Conservation (phyloP, 202 grass and related monocot genomes). For the Carex arenaria region DNA sequence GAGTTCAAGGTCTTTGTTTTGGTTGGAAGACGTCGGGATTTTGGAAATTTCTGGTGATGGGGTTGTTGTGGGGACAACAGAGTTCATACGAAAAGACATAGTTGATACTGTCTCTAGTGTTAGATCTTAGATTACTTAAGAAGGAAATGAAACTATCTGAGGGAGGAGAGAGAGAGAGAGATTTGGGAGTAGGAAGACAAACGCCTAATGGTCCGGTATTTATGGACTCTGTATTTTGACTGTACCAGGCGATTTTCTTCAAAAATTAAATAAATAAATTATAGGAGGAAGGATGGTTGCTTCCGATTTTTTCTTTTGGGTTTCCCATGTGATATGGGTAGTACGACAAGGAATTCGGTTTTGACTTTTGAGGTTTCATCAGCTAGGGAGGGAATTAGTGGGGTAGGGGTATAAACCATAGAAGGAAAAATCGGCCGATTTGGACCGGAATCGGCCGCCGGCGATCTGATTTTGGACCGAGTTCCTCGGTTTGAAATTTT, state of each 20-base stretch:
- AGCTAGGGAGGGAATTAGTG: neutral
- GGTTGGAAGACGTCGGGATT: neutral
- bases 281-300: too few species aligned
- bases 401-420: neutral
- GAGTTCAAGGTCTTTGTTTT: neutral
- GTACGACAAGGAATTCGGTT: neutral
- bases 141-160: neutral
- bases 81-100: conserved; percentile 49
- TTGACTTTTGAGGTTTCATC: neutral
- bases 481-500: too few species aligned
- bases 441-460: too few species aligned
- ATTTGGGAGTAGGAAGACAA: conserved; percentile 45
- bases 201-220: conserved; percentile 35
- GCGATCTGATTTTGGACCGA: too few species aligned
- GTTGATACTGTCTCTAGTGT: neutral
- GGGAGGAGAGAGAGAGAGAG: neutral
- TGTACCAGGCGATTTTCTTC: too few species aligned
- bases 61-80: conserved; percentile 30
- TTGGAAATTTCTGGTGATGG: neutral
- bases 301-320: neutral
- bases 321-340: neutral
- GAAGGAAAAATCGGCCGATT: too few species aligned
- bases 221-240: conserved; percentile 30
- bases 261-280: too few species aligned
- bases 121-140: neutral